Evolutionary conservation across 176 grass and related monocot genomes (phyloP).

Genomic region (Avena atlantica): DNA sequence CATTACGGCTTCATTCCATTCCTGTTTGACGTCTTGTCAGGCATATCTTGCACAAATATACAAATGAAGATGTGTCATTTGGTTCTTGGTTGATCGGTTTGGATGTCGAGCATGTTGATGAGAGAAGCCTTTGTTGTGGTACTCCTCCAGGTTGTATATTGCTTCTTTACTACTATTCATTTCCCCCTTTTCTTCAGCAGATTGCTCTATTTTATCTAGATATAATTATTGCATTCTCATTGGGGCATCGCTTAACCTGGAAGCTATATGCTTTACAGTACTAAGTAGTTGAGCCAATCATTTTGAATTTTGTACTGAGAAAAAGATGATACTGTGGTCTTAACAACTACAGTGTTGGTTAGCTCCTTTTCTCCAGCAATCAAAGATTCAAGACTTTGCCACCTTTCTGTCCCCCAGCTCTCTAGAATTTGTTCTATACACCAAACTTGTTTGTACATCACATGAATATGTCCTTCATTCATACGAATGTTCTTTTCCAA

Average conservation of each 20-base stretch:
- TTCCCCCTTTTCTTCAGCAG: neutral
- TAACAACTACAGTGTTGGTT: slow-evolving; percentile 28
- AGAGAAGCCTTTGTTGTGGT: slow-evolving; percentile 84
- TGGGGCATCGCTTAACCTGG: slow-evolving; percentile 33
- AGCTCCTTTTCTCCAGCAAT: slow-evolving; percentile 32
- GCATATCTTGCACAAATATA: slow-evolving; percentile 86
- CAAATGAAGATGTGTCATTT: slow-evolving; percentile 87
- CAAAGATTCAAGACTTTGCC: slow-evolving; percentile 35
- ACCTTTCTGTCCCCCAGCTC: slow-evolving; percentile 40
- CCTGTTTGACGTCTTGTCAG: slow-evolving; percentile 42
- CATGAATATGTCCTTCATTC: slow-evolving; percentile 13
- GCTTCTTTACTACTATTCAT: slow-evolving; percentile 20
- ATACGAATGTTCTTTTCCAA: neutral
- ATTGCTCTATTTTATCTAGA: slow-evolving; percentile 2
- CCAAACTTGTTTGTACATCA: slow-evolving; percentile 8
- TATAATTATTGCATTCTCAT: slow-evolving; percentile 31
- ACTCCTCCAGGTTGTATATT: slow-evolving; percentile 69
- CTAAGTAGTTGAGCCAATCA: slow-evolving; percentile 7
- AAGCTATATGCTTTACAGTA: slow-evolving; percentile 46
- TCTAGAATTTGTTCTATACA: slow-evolving; percentile 32
- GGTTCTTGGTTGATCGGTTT: slow-evolving; percentile 91
- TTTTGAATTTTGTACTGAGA: slow-evolving; percentile 32
- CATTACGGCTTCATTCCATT: slow-evolving; percentile 4
- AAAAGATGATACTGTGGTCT: slow-evolving; percentile 41
- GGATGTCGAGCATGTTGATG: slow-evolving; percentile 87